These are phyloP conservation scores for Yamadazyma atlantica DNA, from an alignment of 1,139 yeast species.

Conservation along the genomic window DNA sequence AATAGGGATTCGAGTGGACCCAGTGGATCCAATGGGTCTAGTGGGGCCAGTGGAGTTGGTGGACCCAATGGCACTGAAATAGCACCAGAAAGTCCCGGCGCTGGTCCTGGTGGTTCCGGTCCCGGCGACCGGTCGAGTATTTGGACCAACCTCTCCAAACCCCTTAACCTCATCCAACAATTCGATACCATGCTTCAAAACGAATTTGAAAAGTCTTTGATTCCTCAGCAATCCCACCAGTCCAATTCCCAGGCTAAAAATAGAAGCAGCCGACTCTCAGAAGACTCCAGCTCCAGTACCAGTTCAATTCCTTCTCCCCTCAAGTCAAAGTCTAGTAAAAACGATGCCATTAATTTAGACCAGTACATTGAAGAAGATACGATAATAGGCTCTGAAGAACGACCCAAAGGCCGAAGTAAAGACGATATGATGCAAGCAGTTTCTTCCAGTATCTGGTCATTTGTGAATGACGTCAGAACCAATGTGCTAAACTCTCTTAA, in stretches of 20 bases:
- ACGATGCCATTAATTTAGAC: constrained; percentile 14
- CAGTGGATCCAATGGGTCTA: too few species aligned
- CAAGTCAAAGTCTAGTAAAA: constrained; percentile 9
- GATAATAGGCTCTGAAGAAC: constrained; percentile 16
- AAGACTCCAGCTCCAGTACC: constrained; percentile 28
- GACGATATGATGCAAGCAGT: constrained; percentile 42
- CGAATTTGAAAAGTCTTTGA: constrained; percentile 59
- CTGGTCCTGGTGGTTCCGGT: background rate
- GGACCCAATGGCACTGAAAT: too few species aligned
- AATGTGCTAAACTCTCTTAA: constrained; percentile 38
- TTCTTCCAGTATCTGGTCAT: constrained; percentile 46
- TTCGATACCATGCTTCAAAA: constrained; percentile 66
- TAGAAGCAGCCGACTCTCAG: too few species aligned
- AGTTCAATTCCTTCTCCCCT: constrained; percentile 20
- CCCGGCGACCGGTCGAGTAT: too few species aligned
- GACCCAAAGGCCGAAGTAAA: background rate
- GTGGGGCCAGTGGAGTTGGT: too few species aligned
- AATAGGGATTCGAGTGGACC: too few species aligned
- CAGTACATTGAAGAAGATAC: constrained; percentile 9
- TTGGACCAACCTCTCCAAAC: constrained; percentile 51
- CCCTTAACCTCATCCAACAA: constrained; percentile 63
- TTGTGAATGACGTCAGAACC: constrained; percentile 43
- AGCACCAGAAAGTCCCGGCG: too few species aligned
- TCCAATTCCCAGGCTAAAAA: too few species aligned
- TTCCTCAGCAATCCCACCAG: constrained; percentile 3